These are phyloP conservation scores for Metschnikowia anglica DNA, from an alignment of 805 yeast genomes.

Conservation along the genomic window DNA sequence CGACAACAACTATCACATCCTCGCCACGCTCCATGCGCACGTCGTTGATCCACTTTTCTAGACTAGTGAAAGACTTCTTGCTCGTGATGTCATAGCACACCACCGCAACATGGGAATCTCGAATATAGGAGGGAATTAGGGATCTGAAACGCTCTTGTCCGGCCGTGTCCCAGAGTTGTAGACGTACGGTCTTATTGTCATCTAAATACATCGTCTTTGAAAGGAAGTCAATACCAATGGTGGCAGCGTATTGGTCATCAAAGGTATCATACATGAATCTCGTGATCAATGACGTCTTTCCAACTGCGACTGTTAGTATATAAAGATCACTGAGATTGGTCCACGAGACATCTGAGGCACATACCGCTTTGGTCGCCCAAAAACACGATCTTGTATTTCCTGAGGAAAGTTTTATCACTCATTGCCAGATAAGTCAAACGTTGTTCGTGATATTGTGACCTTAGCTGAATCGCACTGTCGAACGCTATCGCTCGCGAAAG, in stretches of 20 bases:
- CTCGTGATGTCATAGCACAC: constrained; percentile 92
- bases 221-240: constrained; percentile 94
- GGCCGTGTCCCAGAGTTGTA: constrained; percentile 98
- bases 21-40: constrained; percentile 91
- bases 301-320: constrained; percentile 50
- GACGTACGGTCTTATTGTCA: constrained; percentile 84
- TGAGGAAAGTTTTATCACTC: constrained; percentile 42
- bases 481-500: not conserved
- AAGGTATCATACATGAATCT: constrained; percentile 97
- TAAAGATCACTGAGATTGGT: not conserved
- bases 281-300: constrained; percentile 94
- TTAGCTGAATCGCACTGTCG: not conserved
- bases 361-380: constrained; percentile 91
- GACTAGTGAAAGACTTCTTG: constrained; percentile 77
- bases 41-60: constrained; percentile 91
- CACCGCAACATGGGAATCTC: constrained; percentile 97
- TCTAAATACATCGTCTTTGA: constrained; percentile 80
- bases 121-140: constrained; percentile 89
- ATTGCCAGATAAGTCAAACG: constrained; percentile 6
- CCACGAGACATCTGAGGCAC: constrained; percentile 23
- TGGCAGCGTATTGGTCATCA: constrained; percentile 94
- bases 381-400: constrained; percentile 86
- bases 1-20: constrained; percentile 84
- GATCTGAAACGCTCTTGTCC: constrained; percentile 97
- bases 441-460: not conserved